Evolutionary conservation across 2,329 filamentous ascomycete species (phyloP).

Genomic region (Basipetospora chlamydospora): DNA sequence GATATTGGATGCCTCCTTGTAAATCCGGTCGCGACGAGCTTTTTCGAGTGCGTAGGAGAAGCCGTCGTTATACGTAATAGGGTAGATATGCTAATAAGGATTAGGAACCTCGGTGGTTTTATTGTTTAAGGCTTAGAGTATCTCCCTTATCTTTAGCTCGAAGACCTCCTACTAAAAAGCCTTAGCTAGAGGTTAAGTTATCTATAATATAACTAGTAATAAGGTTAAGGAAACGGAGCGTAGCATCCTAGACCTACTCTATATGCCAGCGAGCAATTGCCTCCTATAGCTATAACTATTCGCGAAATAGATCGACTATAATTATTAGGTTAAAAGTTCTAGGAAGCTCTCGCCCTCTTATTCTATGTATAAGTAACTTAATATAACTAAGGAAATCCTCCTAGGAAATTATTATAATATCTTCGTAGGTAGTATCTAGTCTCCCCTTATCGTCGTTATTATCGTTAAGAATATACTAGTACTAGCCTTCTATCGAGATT

Average conservation of each 20-base stretch:
- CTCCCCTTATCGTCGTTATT: no score
- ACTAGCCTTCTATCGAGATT: no score
- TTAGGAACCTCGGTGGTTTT: neutral
- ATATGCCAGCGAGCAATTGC: slow-evolving; percentile 4
- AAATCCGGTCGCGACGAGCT: no score
- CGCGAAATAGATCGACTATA: slow-evolving; percentile 8
- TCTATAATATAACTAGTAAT: neutral
- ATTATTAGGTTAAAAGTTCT: slow-evolving; percentile 9
- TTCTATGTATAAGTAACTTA: slow-evolving; percentile 5
- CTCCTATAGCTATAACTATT: slow-evolving; percentile 9
- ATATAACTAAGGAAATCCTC: slow-evolving; percentile 1
- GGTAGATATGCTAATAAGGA: slow-evolving; percentile 6
- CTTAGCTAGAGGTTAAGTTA: no score
- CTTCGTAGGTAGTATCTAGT: no score
- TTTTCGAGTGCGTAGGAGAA: slow-evolving; percentile 9
- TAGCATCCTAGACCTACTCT: slow-evolving; percentile 6
- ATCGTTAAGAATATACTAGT: no score
- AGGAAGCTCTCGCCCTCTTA: slow-evolving; percentile 10
- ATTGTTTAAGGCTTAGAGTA: neutral
- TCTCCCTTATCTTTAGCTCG: neutral
- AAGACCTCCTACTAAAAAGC: neutral
- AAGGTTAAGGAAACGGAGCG: slow-evolving; percentile 1
- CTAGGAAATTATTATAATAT: no score
- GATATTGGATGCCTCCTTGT: neutral
- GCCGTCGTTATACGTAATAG: slow-evolving; percentile 11